Percentiles rank a stretch among this genome's conserved stretches.
Evolutionary conservation across 306 rosid genomes (phyloP).

Genomic region (Prosopis cineraria): DNA sequence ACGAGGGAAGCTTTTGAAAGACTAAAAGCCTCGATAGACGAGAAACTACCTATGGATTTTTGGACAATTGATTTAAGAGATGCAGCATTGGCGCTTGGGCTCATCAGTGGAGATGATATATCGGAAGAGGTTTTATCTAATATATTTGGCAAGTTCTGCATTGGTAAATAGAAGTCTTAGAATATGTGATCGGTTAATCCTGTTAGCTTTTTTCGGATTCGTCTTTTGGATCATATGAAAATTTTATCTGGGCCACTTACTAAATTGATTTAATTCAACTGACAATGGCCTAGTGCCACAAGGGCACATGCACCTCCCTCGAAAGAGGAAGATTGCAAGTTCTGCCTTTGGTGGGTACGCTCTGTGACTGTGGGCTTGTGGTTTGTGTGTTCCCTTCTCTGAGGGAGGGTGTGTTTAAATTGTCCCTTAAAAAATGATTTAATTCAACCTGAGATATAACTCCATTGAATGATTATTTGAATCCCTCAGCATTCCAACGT

Average conservation of each 20-base stretch:
- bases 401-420: background rate
- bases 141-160: slow-evolving; percentile 56
- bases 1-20: slow-evolving; percentile 81
- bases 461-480: background rate
- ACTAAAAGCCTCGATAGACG: slow-evolving; percentile 75
- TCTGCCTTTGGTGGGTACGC: background rate
- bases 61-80: slow-evolving; percentile 97
- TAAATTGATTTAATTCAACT: background rate
- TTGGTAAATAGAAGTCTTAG: slow-evolving; percentile 17
- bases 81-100: slow-evolving; percentile 86
- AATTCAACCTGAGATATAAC: background rate
- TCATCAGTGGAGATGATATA: slow-evolving; percentile 91
- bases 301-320: background rate
- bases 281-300: background rate
- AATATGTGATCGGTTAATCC: background rate
- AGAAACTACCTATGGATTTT: slow-evolving; percentile 84
- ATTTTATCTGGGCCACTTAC: background rate
- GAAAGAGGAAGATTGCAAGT: background rate
- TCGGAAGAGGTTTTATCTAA: slow-evolving; percentile 88
- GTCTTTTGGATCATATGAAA: background rate
- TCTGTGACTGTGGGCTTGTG: too few species aligned
- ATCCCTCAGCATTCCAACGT: background rate
- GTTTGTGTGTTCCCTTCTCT: too few species aligned
- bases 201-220: background rate
- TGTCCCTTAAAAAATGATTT: background rate